Base-by-base conservation (phyloP, 2,329 filamentous ascomycete species). In the Aschersonia sp. region DNA sequence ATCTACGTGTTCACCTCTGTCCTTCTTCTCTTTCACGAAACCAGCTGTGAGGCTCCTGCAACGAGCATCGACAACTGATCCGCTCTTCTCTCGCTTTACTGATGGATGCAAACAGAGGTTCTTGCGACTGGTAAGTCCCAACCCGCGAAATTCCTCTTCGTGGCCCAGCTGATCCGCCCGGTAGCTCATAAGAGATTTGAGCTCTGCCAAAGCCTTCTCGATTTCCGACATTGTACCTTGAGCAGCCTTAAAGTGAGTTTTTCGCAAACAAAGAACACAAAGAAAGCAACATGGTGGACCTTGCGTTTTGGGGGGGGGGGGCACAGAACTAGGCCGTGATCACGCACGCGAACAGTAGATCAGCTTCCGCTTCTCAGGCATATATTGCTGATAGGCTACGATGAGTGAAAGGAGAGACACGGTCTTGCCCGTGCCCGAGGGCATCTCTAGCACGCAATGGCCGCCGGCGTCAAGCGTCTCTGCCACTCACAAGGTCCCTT, bases 381-480 rank as follows among this genome's bases (percentile, higher is more conserved):
- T 89, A 62, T 89, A 83, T 62, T 92, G 86, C 65, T 98, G 94
- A 59, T 98, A 98, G 42, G 92, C 91, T 50, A 98, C 82, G 59
- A 98, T 98, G 56, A 98, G 77, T 0, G 92, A 96, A 43, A 98
- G 73, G 4, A 98, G 74, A 7, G 92, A 96, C 30, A 98, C 86
- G 0, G 92, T 98, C 72, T 98, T 98, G 52, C 92, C 92, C 30
- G 92, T 98, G 43, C 92, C 92, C 51, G 92, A 98, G 65, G 92
- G 92, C 92, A 98, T 98, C 69, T 98, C 92, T 57, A 98, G 70
- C 29, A 98, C 91, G 64, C 89, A 96, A 68, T 98, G 89, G 51
- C 92, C 94, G 47, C 87, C 87, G 28, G 84, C 85, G 74, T 98
- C 92, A 59, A 98, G 82, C 28, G 92, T 97, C 56, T 72, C 73